phyloP scores from a whole-genome alignment of 345 rosid genomes.

The Pseudoturritis turrita region DNA sequence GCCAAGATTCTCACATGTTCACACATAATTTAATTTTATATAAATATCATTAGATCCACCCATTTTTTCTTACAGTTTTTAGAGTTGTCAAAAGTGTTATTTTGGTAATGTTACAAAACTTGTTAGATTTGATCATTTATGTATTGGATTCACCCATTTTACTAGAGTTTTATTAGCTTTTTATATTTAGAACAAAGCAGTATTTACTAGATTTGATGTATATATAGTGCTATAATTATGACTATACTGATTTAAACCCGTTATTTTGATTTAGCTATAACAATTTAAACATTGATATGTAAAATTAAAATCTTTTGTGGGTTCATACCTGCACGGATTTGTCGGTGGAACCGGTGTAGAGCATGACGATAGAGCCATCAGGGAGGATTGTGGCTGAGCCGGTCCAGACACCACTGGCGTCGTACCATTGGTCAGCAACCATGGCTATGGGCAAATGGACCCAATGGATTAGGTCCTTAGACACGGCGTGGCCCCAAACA shows the following conservation, averaged over 20 bases:
- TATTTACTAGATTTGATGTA: not conserved
- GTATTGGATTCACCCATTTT: too few species aligned
- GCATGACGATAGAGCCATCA: constrained; percentile 62
- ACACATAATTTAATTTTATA: not conserved
- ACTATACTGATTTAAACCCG: not conserved
- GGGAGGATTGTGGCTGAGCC: constrained; percentile 84
- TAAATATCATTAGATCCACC: not conserved
- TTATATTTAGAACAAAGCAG: too few species aligned
- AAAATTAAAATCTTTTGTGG: not conserved
- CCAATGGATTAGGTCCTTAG: constrained; percentile 90
- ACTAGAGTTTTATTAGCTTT: too few species aligned
- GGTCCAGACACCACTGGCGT: constrained; percentile 80
- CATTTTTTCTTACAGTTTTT: not conserved
- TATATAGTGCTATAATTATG: not conserved
- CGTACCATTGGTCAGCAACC: constrained; percentile 74
- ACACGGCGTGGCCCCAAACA: constrained; percentile 95
- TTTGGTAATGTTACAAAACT: too few species aligned
- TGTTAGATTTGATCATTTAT: too few species aligned
- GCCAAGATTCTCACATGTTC: not conserved
- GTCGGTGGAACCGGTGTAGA: constrained; percentile 73
- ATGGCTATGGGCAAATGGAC: constrained; percentile 74
- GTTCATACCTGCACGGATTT: constrained; percentile 52
- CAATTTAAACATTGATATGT: not conserved
- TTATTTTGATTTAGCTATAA: not conserved
- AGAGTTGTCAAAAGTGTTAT: too few species aligned